Evolutionary conservation across 2,329 filamentous ascomycete species (phyloP).

Genomic region (Colletotrichum costaricense): DNA sequence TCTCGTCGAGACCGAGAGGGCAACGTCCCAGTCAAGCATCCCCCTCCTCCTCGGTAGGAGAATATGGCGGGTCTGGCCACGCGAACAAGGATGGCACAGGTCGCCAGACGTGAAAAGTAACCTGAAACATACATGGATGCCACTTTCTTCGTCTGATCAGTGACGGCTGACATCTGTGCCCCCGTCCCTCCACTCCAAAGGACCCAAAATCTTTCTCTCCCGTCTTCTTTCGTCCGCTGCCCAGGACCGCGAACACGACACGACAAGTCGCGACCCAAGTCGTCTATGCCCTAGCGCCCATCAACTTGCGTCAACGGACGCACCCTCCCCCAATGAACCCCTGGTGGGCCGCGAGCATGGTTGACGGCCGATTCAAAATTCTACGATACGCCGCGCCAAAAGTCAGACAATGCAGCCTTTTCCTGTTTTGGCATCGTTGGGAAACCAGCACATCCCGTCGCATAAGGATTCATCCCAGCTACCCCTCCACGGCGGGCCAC

Average conservation of each 20-base stretch:
- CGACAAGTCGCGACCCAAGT: neutral
- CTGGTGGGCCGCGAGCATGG: slow-evolving; percentile 7
- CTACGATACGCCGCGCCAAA: slow-evolving; percentile 27
- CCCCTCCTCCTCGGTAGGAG: slow-evolving; percentile 25
- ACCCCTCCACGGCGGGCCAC: slow-evolving; percentile 9
- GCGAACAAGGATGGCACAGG: slow-evolving; percentile 30
- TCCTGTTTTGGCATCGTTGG: slow-evolving; percentile 19
- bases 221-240: neutral
- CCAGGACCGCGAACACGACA: neutral
- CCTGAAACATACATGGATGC: slow-evolving; percentile 34
- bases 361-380: slow-evolving; percentile 16
- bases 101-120: slow-evolving; percentile 17
- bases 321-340: slow-evolving; percentile 16
- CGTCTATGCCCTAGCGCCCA: slow-evolving; percentile 8
- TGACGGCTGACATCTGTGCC: slow-evolving; percentile 33
- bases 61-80: slow-evolving; percentile 31
- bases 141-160: slow-evolving; percentile 33
- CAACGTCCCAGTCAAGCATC: slow-evolving; percentile 9
- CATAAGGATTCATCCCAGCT: slow-evolving; percentile 32
- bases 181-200: neutral
- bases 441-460: slow-evolving; percentile 16
- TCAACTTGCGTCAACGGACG: slow-evolving; percentile 35
- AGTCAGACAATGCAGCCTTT: slow-evolving; percentile 9
- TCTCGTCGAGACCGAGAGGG: neutral
- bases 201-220: slow-evolving; percentile 4